These are phyloP conservation scores for Sporisorium iseilematis-ciliati DNA, from an alignment of 1,284 basidiomycete species.

Conservation along the genomic window DNA sequence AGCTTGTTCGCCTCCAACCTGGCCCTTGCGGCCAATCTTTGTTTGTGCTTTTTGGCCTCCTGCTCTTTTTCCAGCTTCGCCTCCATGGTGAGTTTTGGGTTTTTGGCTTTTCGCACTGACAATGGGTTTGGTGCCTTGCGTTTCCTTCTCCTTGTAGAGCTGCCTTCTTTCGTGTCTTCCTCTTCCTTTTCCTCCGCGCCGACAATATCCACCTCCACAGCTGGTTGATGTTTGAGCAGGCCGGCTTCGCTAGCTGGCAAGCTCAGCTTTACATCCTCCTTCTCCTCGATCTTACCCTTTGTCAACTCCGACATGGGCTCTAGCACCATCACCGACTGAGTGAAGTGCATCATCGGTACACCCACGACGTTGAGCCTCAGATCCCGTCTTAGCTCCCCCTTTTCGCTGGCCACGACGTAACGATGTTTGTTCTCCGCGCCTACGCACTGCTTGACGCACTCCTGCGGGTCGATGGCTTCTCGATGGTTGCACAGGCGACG, in stretches of 20 bases:
- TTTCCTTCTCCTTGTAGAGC: constrained; percentile 17
- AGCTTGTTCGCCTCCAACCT: constrained; percentile 23
- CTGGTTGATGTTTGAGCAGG: constrained; percentile 22
- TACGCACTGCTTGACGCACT: constrained; percentile 78
- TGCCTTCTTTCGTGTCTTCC: background rate
- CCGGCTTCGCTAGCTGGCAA: constrained; percentile 38
- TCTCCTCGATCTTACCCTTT: constrained; percentile 45
- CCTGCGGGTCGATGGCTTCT: constrained; percentile 81
- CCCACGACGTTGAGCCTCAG: constrained; percentile 48
- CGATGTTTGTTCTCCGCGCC: constrained; percentile 64
- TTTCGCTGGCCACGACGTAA: constrained; percentile 62
- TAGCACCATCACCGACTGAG: constrained; percentile 66
- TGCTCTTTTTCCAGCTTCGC: constrained; percentile 41
- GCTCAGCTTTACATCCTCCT: constrained; percentile 53
- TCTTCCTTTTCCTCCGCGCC: constrained; percentile 67
- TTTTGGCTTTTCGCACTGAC: constrained; percentile 83
- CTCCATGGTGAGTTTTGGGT: constrained; percentile 36
- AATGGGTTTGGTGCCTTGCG: constrained; percentile 89
- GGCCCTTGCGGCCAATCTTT: constrained; percentile 24
- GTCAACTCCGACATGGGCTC: constrained; percentile 67
- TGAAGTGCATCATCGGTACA: constrained; percentile 65
- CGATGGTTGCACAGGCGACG: constrained; percentile 93
- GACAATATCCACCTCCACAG: constrained; percentile 41
- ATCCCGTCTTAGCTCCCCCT: constrained; percentile 39
- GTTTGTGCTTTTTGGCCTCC: constrained; percentile 72